Conservation (phyloP, 805 yeast genomes). For the Candida nitratophila region DNA sequence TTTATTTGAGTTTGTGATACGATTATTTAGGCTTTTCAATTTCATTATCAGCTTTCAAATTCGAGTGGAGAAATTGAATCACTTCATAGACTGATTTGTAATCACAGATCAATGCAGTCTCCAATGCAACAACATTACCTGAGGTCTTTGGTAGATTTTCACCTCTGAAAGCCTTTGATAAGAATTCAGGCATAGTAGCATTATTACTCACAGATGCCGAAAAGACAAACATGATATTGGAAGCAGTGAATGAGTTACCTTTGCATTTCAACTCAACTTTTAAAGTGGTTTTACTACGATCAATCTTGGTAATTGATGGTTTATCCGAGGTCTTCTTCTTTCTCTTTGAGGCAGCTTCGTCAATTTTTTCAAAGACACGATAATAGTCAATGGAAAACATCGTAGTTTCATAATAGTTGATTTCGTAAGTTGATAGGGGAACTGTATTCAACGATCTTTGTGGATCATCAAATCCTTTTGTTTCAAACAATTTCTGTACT, state of each 20-base stretch:
- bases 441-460: constrained; percentile 6
- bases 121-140: constrained; percentile 15
- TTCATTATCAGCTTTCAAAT: neutral
- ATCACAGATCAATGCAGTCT: constrained; percentile 21
- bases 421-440: constrained; percentile 14
- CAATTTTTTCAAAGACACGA: constrained; percentile 13
- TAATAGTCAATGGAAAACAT: constrained; percentile 19
- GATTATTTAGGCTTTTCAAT: neutral
- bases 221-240: constrained; percentile 15
- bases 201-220: neutral
- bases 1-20: too few relatives aligned
- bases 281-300: neutral
- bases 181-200: neutral
- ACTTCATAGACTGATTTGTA: constrained; percentile 11
- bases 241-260: constrained; percentile 9
- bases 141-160: neutral
- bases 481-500: constrained; percentile 8
- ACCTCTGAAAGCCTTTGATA: neutral
- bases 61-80: constrained; percentile 12
- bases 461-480: constrained; percentile 7
- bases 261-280: constrained; percentile 18
- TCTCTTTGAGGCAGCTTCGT: constrained; percentile 11
- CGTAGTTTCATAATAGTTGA: constrained; percentile 16
- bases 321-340: constrained; percentile 1
- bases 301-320: neutral